phyloP scores from a whole-genome alignment of 352 stramenopile genomes.

The Aphanomyces cochlioides region DNA sequence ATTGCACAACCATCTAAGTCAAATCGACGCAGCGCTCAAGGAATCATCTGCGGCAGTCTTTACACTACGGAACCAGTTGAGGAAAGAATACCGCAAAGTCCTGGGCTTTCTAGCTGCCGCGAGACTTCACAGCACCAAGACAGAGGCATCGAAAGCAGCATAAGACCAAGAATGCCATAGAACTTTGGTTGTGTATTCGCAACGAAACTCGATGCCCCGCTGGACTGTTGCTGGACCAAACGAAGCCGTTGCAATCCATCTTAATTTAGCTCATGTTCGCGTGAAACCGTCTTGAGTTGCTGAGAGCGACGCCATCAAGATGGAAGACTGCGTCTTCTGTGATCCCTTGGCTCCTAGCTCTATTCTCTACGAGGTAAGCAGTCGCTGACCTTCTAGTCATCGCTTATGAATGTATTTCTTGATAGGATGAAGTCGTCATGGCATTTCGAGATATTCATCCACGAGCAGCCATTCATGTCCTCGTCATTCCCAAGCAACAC shows the following conservation, averaged over 20 bases:
- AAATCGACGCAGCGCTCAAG: constrained; percentile 12
- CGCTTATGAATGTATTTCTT: not conserved
- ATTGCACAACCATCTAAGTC: not conserved
- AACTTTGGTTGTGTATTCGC: too few relatives aligned
- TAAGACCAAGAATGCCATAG: too few relatives aligned
- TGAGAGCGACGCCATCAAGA: not conserved
- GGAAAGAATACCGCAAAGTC: constrained; percentile 29
- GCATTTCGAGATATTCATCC: constrained; percentile 21
- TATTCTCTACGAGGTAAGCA: constrained; percentile 23
- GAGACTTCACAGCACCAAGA: too few relatives aligned
- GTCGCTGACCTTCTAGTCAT: not conserved
- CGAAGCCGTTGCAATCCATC: too few relatives aligned
- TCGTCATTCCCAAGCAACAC: constrained; percentile 29
- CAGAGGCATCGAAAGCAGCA: too few relatives aligned
- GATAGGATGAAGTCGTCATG: constrained; percentile 24
- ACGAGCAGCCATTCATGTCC: constrained; percentile 15
- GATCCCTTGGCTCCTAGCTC: constrained; percentile 15
- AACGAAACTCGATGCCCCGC: too few relatives aligned
- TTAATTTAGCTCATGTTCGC: too few relatives aligned
- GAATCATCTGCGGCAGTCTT: constrained; percentile 12
- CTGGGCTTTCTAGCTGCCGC: not conserved
- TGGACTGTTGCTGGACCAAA: too few relatives aligned
- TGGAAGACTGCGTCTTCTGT: constrained; percentile 28
- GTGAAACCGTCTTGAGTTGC: too few relatives aligned
- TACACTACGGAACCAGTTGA: constrained; percentile 14